Base-by-base conservation (phyloP, 148 eudicot genomes). In the Silene latifolia region DNA sequence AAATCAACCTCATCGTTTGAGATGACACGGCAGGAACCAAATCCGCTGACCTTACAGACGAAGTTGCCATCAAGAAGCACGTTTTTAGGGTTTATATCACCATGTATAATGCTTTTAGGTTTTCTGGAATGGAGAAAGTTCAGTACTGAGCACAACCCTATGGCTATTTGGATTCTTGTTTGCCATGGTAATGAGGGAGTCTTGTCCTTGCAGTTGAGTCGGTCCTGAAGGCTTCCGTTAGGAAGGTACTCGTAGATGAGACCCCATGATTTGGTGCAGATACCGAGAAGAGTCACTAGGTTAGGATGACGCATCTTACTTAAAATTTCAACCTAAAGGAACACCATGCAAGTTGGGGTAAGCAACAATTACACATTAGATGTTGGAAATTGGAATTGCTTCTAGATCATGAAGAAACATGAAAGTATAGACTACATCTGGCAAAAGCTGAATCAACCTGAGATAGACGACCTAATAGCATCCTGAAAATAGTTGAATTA, bases 221-320 rank as follows among this genome's bases (percentile, higher is more conserved):
- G 88, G 73, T 92, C 96, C 74, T 88, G 93, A 25, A 93, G 93
- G 87, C 90, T 89, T 78, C 98, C 98, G 17, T 88, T 85, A 3
- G 88, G 86, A 72, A 86, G 88, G 74, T 86, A 90, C 82, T 90
- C 98, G 35, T 92, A 92, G 62, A 92, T 63, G 12, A 92, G 86
- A 53, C 89, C 69, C 73, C 83, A 80, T 2, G 84, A 81, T 76
- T 90, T 90, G 1, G 89, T 85, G 80, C 98, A 92, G 74, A 92
- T 82, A 75, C 98, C 98, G 13, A 92, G 79, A 29, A 92, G 88
- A 54, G 89, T 85, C 67, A 92, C 84, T 66, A 92, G 64, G 83
- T 92, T 88, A 20, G 93, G 98, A 80, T 92, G 98, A 63, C 89
- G 82, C 61, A 87, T 25, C 74, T 82, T 90, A 77, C 91, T 90